Evolutionary conservation across 306 rosid species (phyloP), one percentile per base, ranked within the genome.

Genomic region (Nissolia schottii): DNA sequence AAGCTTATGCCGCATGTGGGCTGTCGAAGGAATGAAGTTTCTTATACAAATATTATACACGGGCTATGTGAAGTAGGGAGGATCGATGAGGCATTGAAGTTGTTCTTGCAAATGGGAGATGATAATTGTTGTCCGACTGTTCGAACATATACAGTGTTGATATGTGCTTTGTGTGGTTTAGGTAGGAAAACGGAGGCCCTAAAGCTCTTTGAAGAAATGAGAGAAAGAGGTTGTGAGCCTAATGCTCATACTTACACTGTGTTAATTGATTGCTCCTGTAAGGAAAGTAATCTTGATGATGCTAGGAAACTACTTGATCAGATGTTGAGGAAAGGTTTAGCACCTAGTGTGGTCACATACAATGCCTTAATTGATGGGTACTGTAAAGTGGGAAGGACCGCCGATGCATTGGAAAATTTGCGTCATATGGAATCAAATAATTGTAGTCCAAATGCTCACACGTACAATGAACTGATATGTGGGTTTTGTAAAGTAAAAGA

Each of bases 351-450:
- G 64, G 87, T 87, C 50, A 85, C 89, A 0, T 87, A 82, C 77
- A 87, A 87, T 72, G 87, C 91, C 15, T 74, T 90, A 76, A 82
- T 90, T 74, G 83, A 80, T 85, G 93, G 96, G 43, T 87, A 84
- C 29, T 80, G 89, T 66, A 90, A 85, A 80, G 75, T 64, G 60
- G 93, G 88, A 43, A 77, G 74, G 46, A 82, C 34, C 35, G 78
- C 34, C 19, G 76, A 67, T 41, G 93, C 89, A 40, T 74, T 85
- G 74, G 85, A 70, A 48, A 71, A 87, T 74, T 71, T 90, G 81
- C 57, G 74, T 66, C 60, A 80, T 77, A 87, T 90, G 89, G 89
- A 87, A 67, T 85, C 80, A 22, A 84, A 73, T 14, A 85, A 80
- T 34, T 85, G 93, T 71, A 65, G 64, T 54, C 87, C 93, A n/a